Percentiles rank a stretch among this genome's conserved stretches.
phyloP scores from a whole-genome alignment of 495 filamentous ascomycete genomes.

The Rhizodiscina lignyota region DNA sequence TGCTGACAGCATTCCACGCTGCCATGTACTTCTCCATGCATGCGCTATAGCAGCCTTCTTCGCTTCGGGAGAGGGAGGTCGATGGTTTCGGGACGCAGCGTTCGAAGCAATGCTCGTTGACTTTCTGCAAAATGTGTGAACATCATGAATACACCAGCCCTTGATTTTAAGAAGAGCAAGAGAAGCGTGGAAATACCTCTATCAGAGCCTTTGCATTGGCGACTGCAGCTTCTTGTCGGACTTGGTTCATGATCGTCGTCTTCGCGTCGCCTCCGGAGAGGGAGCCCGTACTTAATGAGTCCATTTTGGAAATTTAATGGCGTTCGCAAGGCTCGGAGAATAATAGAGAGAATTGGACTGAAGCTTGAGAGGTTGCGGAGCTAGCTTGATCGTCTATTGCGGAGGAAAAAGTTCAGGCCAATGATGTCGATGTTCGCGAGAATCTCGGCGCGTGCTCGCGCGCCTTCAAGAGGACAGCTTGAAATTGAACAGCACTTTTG shows the following conservation, averaged over 20 bases:
- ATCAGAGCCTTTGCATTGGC: constrained; percentile 60
- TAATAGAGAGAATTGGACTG: too few relatives aligned
- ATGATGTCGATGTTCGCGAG: too few relatives aligned
- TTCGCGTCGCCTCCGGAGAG: constrained; percentile 36
- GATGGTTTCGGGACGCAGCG: constrained; percentile 80
- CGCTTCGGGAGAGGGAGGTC: constrained; percentile 48
- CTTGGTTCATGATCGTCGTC: constrained; percentile 50
- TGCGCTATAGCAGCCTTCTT: constrained; percentile 61
- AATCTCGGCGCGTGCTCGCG: too few relatives aligned
- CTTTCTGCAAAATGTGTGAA: constrained; percentile 45
- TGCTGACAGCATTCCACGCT: constrained; percentile 75
- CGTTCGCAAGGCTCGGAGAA: too few relatives aligned
- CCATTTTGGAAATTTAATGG: constrained; percentile 11
- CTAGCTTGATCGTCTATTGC: too few relatives aligned
- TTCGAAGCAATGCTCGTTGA: constrained; percentile 94
- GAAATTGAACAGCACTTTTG: too few relatives aligned
- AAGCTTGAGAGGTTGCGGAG: too few relatives aligned
- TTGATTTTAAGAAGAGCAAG: not conserved
- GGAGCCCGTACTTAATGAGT: constrained; percentile 10
- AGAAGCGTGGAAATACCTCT: constrained; percentile 33
- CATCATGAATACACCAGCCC: not conserved
- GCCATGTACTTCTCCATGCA: constrained; percentile 98
- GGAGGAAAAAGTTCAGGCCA: too few relatives aligned
- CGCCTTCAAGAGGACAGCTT: too few relatives aligned
- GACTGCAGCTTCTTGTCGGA: constrained; percentile 58